Conservation (phyloP, 495 filamentous ascomycete species). For the Penicillium turbatum region DNA sequence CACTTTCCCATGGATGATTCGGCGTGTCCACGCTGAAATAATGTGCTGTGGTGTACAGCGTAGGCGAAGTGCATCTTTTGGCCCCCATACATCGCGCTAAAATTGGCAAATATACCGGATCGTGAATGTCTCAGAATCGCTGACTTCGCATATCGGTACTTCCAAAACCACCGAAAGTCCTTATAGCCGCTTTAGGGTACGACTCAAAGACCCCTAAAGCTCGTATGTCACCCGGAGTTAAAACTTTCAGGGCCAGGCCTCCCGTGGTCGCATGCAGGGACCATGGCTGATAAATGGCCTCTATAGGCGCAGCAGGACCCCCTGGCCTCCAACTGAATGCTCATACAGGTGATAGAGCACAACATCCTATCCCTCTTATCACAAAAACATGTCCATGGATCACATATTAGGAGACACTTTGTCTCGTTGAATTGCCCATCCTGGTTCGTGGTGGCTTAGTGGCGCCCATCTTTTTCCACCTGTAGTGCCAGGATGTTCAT, state of each 20-base stretch:
- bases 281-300: not conserved
- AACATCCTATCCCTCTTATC: not conserved
- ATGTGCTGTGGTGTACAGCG: not conserved
- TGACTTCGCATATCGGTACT: no score
- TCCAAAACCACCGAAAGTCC: no score
- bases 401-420: not conserved
- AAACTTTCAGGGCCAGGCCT: not conserved
- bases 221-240: no score
- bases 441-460: not conserved
- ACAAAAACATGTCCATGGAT: not conserved
- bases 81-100: not conserved
- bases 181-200: no score
- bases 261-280: not conserved
- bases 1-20: not conserved
- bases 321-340: not conserved
- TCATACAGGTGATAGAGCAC: not conserved
- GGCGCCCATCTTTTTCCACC: no score
- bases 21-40: not conserved
- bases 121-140: not conserved
- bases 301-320: not conserved
- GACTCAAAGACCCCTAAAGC: no score
- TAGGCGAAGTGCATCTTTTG: not conserved
- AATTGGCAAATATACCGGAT: not conserved
- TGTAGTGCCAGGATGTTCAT: not conserved
- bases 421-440: not conserved